Percentiles rank a stretch among this genome's conserved stretches.
phyloP scores from a whole-genome alignment of 169 alveolate species.

The Eimeria tenella region DNA sequence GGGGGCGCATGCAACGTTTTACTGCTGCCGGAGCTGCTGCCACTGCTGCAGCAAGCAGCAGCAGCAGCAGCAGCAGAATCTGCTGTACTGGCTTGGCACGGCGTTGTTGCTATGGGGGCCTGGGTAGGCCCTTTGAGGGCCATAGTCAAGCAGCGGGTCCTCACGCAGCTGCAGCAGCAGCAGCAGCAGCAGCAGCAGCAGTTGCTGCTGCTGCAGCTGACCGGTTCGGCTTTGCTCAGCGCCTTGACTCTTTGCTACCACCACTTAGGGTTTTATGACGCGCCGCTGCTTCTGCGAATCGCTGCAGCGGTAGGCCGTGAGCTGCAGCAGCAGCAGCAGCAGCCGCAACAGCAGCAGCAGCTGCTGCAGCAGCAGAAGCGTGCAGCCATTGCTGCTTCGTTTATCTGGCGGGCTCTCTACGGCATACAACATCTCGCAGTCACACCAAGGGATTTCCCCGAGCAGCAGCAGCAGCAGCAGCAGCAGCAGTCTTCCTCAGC shows the following conservation, averaged over 20 bases:
- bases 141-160: constrained; percentile 34
- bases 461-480: constrained; percentile 55
- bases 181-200: constrained; percentile 39
- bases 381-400: background rate
- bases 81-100: constrained; percentile 38
- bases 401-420: constrained; percentile 41
- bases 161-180: constrained; percentile 35
- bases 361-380: background rate
- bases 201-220: constrained; percentile 5
- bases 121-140: constrained; percentile 43
- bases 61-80: constrained; percentile 57
- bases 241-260: constrained; percentile 45
- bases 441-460: constrained; percentile 39
- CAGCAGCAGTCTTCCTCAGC: background rate
- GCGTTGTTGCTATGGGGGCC: constrained; percentile 12
- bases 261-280: constrained; percentile 53
- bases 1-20: constrained; percentile 11
- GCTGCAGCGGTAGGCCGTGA: constrained; percentile 38
- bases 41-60: constrained; percentile 73
- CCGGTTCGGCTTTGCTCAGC: constrained; percentile 13
- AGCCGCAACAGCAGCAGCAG: constrained; percentile 50
- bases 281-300: constrained; percentile 56
- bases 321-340: constrained; percentile 68
- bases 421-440: constrained; percentile 51
- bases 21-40: constrained; percentile 46